Conservation (phyloP, 208 protist genomes). For the Crithidia brevicula region DNA sequence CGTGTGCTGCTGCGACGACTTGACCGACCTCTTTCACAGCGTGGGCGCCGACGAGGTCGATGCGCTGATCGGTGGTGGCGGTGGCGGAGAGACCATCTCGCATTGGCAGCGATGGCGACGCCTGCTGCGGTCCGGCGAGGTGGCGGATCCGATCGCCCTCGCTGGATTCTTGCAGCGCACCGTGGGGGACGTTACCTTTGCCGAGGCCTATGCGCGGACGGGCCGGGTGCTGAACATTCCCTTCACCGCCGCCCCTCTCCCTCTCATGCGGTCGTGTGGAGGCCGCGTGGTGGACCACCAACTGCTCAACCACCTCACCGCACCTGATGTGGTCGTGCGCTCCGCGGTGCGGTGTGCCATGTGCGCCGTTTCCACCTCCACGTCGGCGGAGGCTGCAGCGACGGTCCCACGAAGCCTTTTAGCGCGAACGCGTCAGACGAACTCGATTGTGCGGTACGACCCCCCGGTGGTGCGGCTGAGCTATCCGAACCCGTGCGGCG, state of each 20-base stretch:
- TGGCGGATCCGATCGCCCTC: slow-evolving; percentile 63
- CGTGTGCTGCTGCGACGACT: slow-evolving; percentile 57
- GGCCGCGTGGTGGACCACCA: slow-evolving; percentile 18
- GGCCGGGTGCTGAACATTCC: slow-evolving; percentile 84
- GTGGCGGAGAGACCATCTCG: not conserved
- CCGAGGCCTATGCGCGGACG: slow-evolving; percentile 77
- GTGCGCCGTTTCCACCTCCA: not conserved
- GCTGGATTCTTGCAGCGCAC: slow-evolving; percentile 51
- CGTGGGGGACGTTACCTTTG: slow-evolving; percentile 82
- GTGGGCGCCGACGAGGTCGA: not conserved
- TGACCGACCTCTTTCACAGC: slow-evolving; percentile 15
- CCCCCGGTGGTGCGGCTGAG: slow-evolving; percentile 37
- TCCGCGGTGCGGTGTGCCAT: slow-evolving; percentile 51
- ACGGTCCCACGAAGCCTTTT: slow-evolving; percentile 22
- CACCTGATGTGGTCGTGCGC: slow-evolving; percentile 72
- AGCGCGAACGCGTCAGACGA: slow-evolving; percentile 35
- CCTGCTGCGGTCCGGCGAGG: slow-evolving; percentile 42
- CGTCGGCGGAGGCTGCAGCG: not conserved
- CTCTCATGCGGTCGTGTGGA: slow-evolving; percentile 8
- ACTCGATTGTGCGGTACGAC: slow-evolving; percentile 46
- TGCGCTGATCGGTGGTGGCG: slow-evolving; percentile 7
- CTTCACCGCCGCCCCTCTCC: slow-evolving; percentile 32
- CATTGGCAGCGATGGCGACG: slow-evolving; percentile 30
- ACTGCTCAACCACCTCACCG: slow-evolving; percentile 81
- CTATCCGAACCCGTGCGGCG: slow-evolving; percentile 19